Conservation (phyloP, 768 basidiomycete genomes). For the Boletus rubroflammeus region DNA sequence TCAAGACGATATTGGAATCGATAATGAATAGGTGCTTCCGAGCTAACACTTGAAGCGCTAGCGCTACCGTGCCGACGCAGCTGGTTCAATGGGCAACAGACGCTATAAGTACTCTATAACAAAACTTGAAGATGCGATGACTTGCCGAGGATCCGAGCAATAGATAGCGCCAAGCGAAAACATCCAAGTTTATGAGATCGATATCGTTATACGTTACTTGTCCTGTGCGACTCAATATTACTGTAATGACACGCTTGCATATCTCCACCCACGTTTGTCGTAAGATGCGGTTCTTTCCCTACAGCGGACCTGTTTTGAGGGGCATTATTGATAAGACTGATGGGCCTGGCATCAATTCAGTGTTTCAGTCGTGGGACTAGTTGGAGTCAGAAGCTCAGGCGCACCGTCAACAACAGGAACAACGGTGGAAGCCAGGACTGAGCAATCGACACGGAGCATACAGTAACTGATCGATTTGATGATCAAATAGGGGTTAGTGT, state of each 20-base stretch:
- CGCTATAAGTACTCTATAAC: background rate
- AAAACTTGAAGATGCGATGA: background rate
- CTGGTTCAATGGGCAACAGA: background rate
- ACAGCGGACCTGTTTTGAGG: background rate
- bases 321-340: background rate
- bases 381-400: background rate
- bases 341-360: background rate
- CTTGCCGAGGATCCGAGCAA: slow-evolving; percentile 1
- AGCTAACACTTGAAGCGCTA: background rate
- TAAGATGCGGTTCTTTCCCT: slow-evolving; percentile 7
- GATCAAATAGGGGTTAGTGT: background rate
- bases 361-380: slow-evolving; percentile 2
- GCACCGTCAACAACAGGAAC: background rate
- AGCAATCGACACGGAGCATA: too few relatives aligned
- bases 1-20: background rate
- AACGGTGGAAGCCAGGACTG: background rate
- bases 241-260: background rate
- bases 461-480: background rate
- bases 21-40: background rate
- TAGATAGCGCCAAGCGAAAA: slow-evolving; percentile 1
- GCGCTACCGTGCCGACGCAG: background rate
- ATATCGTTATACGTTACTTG: background rate
- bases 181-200: slow-evolving; percentile 2
- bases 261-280: slow-evolving; percentile 14
- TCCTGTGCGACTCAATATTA: background rate